A percentile compares a stretch with the other conserved stretches of the same genome.
phyloP scores from a whole-genome alignment of 2,329 filamentous ascomycete genomes.

The Epicoccum nigrum region DNA sequence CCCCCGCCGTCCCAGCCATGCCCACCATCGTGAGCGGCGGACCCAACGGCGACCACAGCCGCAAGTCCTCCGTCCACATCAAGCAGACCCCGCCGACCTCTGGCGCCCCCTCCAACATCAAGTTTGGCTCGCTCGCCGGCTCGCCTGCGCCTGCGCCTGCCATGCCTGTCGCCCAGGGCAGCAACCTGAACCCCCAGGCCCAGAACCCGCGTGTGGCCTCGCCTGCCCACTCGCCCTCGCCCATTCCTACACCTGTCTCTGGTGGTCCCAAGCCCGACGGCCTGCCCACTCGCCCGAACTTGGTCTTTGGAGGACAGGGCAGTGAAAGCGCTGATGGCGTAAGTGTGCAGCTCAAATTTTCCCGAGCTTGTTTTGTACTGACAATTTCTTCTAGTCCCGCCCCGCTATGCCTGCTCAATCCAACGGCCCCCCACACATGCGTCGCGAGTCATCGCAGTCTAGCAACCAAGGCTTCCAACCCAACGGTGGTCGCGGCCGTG shows the following conservation, averaged over 20 bases:
- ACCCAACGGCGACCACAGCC: slow-evolving; percentile 79
- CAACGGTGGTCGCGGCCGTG: slow-evolving; percentile 58
- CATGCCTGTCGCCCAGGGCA: slow-evolving; percentile 68
- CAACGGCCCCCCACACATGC: slow-evolving; percentile 69
- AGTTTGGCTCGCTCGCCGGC: slow-evolving; percentile 77
- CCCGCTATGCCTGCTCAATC: slow-evolving; percentile 63
- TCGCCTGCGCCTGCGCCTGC: slow-evolving; percentile 69
- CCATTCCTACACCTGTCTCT: slow-evolving; percentile 88
- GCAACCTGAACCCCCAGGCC: slow-evolving; percentile 58
- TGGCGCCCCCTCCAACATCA: slow-evolving; percentile 65
- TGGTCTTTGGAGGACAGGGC: slow-evolving; percentile 81
- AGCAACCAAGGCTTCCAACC: slow-evolving; percentile 57
- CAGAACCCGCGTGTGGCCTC: slow-evolving; percentile 77
- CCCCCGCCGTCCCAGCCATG: slow-evolving; percentile 69
- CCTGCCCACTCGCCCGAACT: slow-evolving; percentile 72
- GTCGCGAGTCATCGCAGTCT: slow-evolving; percentile 86
- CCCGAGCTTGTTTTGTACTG: slow-evolving; percentile 14
- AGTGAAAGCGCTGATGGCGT: slow-evolving; percentile 75
- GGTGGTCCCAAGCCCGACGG: slow-evolving; percentile 81
- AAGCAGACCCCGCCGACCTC: slow-evolving; percentile 72
- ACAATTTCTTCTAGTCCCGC: slow-evolving; percentile 63
- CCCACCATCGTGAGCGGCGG: slow-evolving; percentile 67
- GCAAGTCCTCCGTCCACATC: slow-evolving; percentile 94
- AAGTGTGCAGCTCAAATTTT: slow-evolving; percentile 53
- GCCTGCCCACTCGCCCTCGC: slow-evolving; percentile 86